Base-by-base conservation (phyloP, 441 rosid species). In the Populus tomentosa region DNA sequence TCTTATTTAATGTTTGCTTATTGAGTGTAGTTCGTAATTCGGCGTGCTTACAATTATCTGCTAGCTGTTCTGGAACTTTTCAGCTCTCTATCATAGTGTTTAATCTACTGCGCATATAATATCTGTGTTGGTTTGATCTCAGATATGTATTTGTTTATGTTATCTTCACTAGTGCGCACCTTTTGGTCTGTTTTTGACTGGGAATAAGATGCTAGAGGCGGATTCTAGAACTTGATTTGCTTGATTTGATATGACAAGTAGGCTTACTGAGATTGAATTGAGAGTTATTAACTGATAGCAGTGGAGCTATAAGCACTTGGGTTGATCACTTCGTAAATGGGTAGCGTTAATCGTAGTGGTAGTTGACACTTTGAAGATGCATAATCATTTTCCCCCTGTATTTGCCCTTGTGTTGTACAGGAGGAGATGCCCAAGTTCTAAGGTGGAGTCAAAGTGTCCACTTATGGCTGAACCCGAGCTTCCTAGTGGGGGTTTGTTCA, bases 371-470 rank as follows among this genome's bases (percentile, higher is more conserved):
- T 84, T 84, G 86, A 85, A 85, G 85, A 88, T 84, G 84, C 86
- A 90, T 93, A 89, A 90, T 93, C 89, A 85, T 85, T 87, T 90
- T 82, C 89, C 85, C 89, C 90, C 88, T 88, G 89, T 88, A 88
- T 90, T 90, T 87, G 88, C 87, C 87, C 89, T 89, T 86, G 91
- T 87, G 87, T 87, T 88, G 87, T 81, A 90, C 91, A 88, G 89
- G 91, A 86, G 89, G 88, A 85, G 89, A 86, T 85, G 88, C 89
- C 86, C 87, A 78, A 83, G 87, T 85, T 86, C 80, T 88, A 74
- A 85, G 85, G 88, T 86, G 91, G 85, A 83, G 84, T 84, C 80
- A 86, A 61, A 81, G 79, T 82, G 82, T 84, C 88, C 86, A 77
- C 82, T 84, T 88, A 84, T 86, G 79, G 88, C 88, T 83, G 84